phyloP scores from a whole-genome alignment of 805 yeast genomes.

The Saturnispora bothae region DNA sequence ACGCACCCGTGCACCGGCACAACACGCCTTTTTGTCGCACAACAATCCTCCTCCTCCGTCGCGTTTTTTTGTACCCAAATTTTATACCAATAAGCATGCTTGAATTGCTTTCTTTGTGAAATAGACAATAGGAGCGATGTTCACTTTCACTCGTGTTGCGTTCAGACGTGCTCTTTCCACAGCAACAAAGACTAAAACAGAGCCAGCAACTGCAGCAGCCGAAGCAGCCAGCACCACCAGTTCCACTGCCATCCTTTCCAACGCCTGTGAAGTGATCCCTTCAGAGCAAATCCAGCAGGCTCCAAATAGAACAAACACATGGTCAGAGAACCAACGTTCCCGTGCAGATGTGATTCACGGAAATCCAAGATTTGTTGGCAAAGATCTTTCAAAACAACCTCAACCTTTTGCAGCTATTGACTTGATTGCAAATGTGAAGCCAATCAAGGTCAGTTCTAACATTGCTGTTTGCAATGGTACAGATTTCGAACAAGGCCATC shows the following conservation, averaged over 20 bases:
- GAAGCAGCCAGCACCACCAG: constrained; percentile 8
- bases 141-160: background rate
- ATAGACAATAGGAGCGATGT: constrained; percentile 9
- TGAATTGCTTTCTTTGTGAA: too few relatives aligned
- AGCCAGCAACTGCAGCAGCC: constrained; percentile 6
- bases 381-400: constrained; percentile 60
- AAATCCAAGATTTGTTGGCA: constrained; percentile 62
- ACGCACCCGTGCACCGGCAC: constrained; percentile 12
- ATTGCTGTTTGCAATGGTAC: constrained; percentile 81
- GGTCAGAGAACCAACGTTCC: constrained; percentile 63
- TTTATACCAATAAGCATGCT: too few relatives aligned
- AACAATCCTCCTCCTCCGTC: too few relatives aligned
- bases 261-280: constrained; percentile 14
- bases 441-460: constrained; percentile 45
- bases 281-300: constrained; percentile 38
- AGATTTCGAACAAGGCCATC: constrained; percentile 73
- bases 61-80: too few relatives aligned
- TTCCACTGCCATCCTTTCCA: constrained; percentile 6
- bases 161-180: constrained; percentile 12
- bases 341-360: constrained; percentile 43
- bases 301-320: constrained; percentile 59
- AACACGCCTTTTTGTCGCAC: too few relatives aligned
- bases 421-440: constrained; percentile 64
- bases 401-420: constrained; percentile 79
- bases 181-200: constrained; percentile 9